Evolutionary conservation across 441 rosid species (phyloP).

Genomic region (Adansonia grandidieri): DNA sequence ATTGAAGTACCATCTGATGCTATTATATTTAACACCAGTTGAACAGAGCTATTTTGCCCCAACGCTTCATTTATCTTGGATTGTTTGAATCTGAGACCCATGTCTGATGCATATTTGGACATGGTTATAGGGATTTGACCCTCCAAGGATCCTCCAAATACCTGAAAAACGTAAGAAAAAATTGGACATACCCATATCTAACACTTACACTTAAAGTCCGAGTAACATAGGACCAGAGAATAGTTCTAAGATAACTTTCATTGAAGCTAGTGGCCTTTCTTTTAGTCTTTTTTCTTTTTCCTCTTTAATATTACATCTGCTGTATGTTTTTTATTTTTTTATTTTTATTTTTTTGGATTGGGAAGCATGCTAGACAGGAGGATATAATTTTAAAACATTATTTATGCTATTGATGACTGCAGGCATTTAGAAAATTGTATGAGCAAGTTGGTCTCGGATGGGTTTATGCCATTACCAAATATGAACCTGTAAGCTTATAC

Average conservation of each 20-base stretch:
- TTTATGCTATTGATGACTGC: slow-evolving; percentile 26
- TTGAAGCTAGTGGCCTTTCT: background rate
- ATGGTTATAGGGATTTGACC: no score
- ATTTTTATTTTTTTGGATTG: background rate
- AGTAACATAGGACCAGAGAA: background rate
- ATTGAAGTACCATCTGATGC: background rate
- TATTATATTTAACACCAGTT: slow-evolving; percentile 1
- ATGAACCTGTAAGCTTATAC: slow-evolving; percentile 65
- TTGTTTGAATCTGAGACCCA: no score
- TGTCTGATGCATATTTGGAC: no score
- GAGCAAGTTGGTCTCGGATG: slow-evolving; percentile 91
- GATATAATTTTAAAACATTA: background rate
- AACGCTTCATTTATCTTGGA: no score
- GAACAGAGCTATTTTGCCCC: no score
- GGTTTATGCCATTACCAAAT: slow-evolving; percentile 87
- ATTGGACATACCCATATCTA: no score
- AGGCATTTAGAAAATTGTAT: slow-evolving; percentile 85
- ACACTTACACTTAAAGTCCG: no score
- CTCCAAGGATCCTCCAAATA: no score
- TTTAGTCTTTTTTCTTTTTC: background rate
- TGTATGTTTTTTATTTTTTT: no score
- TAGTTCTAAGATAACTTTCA: background rate
- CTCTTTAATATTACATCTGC: background rate
- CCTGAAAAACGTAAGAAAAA: no score
- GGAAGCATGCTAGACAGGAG: background rate